Base-by-base conservation (phyloP, 2,329 filamentous ascomycete species). In the Triangularia setosa region DNA sequence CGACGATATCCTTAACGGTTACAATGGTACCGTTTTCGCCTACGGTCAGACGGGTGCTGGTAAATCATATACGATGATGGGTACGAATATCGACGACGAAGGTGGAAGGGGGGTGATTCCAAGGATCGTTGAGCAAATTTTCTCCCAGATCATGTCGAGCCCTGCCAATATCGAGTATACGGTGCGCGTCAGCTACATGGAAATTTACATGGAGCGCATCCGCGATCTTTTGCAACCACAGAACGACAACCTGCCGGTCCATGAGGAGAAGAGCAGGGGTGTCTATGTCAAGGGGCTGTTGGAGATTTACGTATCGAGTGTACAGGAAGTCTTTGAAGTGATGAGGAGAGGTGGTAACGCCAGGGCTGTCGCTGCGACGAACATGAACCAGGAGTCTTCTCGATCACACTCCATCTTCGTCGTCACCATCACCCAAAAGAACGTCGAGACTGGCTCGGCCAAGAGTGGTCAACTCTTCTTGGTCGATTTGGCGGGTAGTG, bases 61-160 rank as follows among this genome's bases (percentile, higher is more conserved):
- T 83, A 99, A 99, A 83, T 98, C 95, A 23, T 98, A 96, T 77
- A 98, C 95, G 61, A 99, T 99, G 95, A 96, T 96, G 92, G 92
- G 91, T 66, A 90, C 90, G 59, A 93, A 94, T 78, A 97, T 99
- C 79, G 92, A 96, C 74, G 92, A 97, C 77, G 88, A 91, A 2
- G 85, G 89, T 33, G 90, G 89, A 69, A 92, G 93, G 76, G 95
- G 95, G 83, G 93, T 99, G 68, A 98, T 97, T 72, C 95, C 95
- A 59, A 90, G 95, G 73, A 98, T 98, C 71, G 90, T 97, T 71
- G 92, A 98, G 79, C 94, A 98, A 80, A 97, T 98, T 75, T 98
- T 98, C 76, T 89, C 91, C 72, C 96, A 91, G 79, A 98, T 98
- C 77, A 84, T 97, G 79, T 88, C 91, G 23, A 97, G 93, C 72